phyloP scores from a whole-genome alignment of 495 filamentous ascomycete species.

The Tuber umbilicatum region DNA sequence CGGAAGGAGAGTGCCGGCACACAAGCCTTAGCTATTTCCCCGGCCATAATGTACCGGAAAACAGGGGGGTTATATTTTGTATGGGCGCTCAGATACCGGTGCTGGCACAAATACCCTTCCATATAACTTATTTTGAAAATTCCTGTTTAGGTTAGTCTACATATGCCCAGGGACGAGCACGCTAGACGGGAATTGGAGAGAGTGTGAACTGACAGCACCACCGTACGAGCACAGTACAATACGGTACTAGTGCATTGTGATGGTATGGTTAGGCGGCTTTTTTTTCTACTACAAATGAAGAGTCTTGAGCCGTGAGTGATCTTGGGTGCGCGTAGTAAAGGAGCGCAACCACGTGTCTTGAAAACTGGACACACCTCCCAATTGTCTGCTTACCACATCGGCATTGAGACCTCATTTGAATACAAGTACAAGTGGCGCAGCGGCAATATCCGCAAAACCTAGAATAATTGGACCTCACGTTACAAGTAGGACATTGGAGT shows the following conservation, averaged over 20 bases:
- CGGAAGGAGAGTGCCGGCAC: not conserved
- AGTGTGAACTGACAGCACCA: not conserved
- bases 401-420: not conserved
- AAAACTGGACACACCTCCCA: not conserved
- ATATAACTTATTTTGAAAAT: no score
- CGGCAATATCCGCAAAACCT: not conserved
- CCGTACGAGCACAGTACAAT: no score
- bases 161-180: no score
- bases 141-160: no score
- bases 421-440: not conserved
- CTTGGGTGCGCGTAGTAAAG: not conserved
- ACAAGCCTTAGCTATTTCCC: not conserved
- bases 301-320: not conserved
- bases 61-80: no score
- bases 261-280: not conserved
- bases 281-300: not conserved
- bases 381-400: not conserved
- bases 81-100: no score
- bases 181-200: not conserved
- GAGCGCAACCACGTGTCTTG: not conserved
- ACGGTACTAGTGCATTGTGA: not conserved
- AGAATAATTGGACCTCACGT: not conserved
- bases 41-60: no score
- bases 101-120: no score
- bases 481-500: not conserved